Evolutionary conservation across 2,329 filamentous ascomycete genomes (phyloP), one percentile per base, ranked within the genome.

Genomic region (Trichoderma sp.): DNA sequence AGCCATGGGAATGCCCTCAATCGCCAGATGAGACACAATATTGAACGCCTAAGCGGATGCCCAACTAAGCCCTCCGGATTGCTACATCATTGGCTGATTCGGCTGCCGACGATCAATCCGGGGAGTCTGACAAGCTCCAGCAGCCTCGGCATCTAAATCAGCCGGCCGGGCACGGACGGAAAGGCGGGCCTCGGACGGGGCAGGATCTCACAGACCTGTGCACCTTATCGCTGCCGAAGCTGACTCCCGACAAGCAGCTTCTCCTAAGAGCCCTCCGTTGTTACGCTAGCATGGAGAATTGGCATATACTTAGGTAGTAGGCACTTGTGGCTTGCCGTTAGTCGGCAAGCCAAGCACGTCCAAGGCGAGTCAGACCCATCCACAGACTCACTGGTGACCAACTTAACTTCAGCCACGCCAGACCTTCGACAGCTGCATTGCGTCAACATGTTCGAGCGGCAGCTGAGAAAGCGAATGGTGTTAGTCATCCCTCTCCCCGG

Each of bases 391-490:
- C 50, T 28, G 45, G 43, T 30, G 60, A 17, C 50, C 24, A 10
- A 17, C 50, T 54, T 43, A 63, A 28, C 48, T 47, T 45, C 41
- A 63, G 60, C 50, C 60, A 63, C 60, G 26, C 15, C 50, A 15
- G n/a, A 39, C 34, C 34, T 26, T 19, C 41, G 26, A 19, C 26
- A 55, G 26, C 34, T 45, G 12, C 21, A 47, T 44, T 45, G 21
- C 24, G 39, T 39, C 34, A 39, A 39, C 34, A 39, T 34, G 19
- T 55, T 5, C 15, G 50, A 39, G 28, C 21, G 17, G 39, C 24
- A 24, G 24, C 1, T 1, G 7, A 24, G 0, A 21, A 24, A 39
- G 45, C 17, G 21, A 61, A 12, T 51, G 50, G 51, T 43, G 45
- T 59, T 48, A 59, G 14, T 24, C 47, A 15, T 43, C 30, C 21